These are phyloP conservation scores for Orbilia blumenaviensis DNA, from an alignment of 2,329 filamentous ascomycete species.

Conservation along the genomic window DNA sequence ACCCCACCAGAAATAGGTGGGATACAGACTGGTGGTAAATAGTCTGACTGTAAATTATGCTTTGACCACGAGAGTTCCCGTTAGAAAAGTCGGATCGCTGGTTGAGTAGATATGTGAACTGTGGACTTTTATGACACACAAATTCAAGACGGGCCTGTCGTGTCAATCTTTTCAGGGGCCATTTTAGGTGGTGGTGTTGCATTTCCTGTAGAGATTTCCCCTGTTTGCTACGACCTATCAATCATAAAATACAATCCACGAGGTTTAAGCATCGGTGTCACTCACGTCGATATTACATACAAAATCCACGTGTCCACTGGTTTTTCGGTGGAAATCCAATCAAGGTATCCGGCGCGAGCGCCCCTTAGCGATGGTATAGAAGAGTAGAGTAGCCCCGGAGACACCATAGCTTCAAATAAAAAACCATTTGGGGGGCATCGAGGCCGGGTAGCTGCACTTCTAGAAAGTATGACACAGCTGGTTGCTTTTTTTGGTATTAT, in stretches of 20 bases:
- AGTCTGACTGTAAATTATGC: background rate
- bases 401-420: too few relatives aligned
- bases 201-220: background rate
- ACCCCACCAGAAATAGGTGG: conserved; percentile 4
- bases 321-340: background rate
- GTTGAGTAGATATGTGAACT: background rate
- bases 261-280: background rate
- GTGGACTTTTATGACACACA: too few relatives aligned
- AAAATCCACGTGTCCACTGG: background rate
- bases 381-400: too few relatives aligned
- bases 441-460: too few relatives aligned
- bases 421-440: too few relatives aligned
- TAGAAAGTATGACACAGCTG: too few relatives aligned
- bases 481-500: too few relatives aligned
- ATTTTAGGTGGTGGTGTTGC: background rate
- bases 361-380: background rate
- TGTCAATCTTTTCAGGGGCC: too few relatives aligned
- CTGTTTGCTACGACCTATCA: background rate
- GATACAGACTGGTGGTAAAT: conserved; percentile 1
- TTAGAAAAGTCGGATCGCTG: too few relatives aligned
- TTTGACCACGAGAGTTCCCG: background rate
- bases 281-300: conserved; percentile 3
- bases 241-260: background rate
- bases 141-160: background rate
- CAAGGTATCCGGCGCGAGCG: too few relatives aligned